A percentile compares a stretch with the other conserved stretches of the same genome.
Conservation (phyloP, 441 rosid species). For the Populus trichocarpa region DNA sequence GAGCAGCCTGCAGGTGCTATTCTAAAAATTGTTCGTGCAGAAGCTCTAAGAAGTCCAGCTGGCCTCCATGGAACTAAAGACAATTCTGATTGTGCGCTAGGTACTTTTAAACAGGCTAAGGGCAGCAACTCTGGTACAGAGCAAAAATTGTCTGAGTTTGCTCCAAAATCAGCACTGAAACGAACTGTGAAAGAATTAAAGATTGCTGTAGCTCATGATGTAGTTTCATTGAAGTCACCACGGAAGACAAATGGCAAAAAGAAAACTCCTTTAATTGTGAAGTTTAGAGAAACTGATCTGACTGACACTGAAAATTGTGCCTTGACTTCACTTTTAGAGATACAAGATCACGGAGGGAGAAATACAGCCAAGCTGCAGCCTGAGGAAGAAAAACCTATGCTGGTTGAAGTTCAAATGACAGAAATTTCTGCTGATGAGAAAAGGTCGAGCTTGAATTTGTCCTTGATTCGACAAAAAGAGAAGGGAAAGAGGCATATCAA, state of each 20-base stretch:
- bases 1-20: slow-evolving; percentile 32
- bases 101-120: slow-evolving; percentile 1
- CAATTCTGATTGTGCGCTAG: slow-evolving; percentile 19
- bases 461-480: slow-evolving; percentile 18
- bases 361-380: slow-evolving; percentile 17
- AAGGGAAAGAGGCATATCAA: slow-evolving; percentile 24
- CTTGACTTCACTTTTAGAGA: slow-evolving; percentile 32
- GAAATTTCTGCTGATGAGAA: slow-evolving; percentile 20
- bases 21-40: slow-evolving; percentile 10
- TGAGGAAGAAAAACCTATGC: slow-evolving; percentile 17
- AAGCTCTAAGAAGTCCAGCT: slow-evolving; percentile 21
- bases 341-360: slow-evolving; percentile 32
- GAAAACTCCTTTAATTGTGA: slow-evolving; percentile 22
- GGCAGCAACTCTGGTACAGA: slow-evolving; percentile 25
- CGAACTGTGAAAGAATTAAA: slow-evolving; percentile 22
- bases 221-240: slow-evolving; percentile 17
- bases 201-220: slow-evolving; percentile 16
- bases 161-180: slow-evolving; percentile 22
- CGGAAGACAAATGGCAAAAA: slow-evolving; percentile 27
- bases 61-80: slow-evolving; percentile 17
- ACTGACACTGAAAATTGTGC: slow-evolving; percentile 34
- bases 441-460: slow-evolving; percentile 23
- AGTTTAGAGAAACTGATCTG: slow-evolving; percentile 16
- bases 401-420: slow-evolving; percentile 18
- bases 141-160: slow-evolving; percentile 28